Evolutionary conservation across 805 yeast species (phyloP).

Genomic region (Komagataella pseudopastoris): DNA sequence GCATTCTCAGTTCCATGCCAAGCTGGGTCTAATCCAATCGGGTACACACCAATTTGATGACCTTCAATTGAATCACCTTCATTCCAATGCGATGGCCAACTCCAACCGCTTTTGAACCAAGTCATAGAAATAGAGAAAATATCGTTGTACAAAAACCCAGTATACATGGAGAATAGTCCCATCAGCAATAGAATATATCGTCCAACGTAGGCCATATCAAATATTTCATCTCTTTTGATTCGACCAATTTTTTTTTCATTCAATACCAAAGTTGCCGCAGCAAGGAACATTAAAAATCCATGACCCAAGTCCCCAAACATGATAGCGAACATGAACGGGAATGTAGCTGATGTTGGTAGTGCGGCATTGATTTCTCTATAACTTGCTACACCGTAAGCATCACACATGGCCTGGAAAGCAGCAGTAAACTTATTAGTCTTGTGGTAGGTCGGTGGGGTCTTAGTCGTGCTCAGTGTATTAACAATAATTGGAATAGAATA

Average conservation of each 20-base stretch:
- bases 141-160: constrained; percentile 91
- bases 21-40: constrained; percentile 80
- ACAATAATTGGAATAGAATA: constrained; percentile 20
- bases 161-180: constrained; percentile 94
- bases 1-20: constrained; percentile 98
- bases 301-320: constrained; percentile 99
- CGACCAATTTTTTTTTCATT: constrained; percentile 60
- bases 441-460: constrained; percentile 90
- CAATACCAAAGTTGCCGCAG: constrained; percentile 56
- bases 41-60: constrained; percentile 51
- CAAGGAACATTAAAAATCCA: constrained; percentile 70
- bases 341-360: constrained; percentile 84
- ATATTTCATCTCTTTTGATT: constrained; percentile 78
- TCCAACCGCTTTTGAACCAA: constrained; percentile 82
- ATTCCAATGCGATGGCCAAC: constrained; percentile 70
- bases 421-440: constrained; percentile 88
- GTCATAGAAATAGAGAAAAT: constrained; percentile 85
- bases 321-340: constrained; percentile 97
- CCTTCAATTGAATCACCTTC: constrained; percentile 63
- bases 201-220: constrained; percentile 93
- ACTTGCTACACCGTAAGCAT: constrained; percentile 88
- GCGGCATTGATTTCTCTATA: constrained; percentile 96
- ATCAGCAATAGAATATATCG: constrained; percentile 81
- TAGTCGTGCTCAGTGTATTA: constrained; percentile 56
- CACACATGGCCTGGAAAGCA: constrained; percentile 89